A percentile compares a stretch with the other conserved stretches of the same genome.
These are phyloP conservation scores for Hygrophorus pudorinus DNA, from an alignment of 768 basidiomycete genomes.

Conservation along the genomic window DNA sequence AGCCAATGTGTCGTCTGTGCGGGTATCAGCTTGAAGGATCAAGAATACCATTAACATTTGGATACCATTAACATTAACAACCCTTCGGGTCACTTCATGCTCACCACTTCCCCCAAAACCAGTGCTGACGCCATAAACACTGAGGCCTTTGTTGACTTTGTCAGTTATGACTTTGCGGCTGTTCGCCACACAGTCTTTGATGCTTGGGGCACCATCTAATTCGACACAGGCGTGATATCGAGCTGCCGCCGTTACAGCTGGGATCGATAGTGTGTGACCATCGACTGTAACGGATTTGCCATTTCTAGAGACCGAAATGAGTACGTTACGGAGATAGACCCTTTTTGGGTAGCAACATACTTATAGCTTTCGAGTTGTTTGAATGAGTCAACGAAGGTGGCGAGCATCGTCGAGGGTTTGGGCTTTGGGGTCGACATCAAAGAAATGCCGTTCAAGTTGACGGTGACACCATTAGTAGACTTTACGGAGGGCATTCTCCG, in stretches of 20 bases:
- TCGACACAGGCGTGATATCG: constrained; percentile 45
- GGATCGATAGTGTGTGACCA: constrained; percentile 63
- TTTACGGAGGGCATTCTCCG: too few species aligned
- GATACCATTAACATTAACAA: neutral
- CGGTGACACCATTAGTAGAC: too few species aligned
- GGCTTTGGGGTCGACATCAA: neutral
- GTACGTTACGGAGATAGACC: neutral
- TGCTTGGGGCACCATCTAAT: constrained; percentile 37
- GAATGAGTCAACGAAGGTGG: constrained; percentile 21
- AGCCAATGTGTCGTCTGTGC: constrained; percentile 53
- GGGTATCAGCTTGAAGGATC: constrained; percentile 49
- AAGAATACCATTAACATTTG: constrained; percentile 3
- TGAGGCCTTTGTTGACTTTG: constrained; percentile 58
- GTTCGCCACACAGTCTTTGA: constrained; percentile 46
- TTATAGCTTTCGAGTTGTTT: constrained; percentile 56
- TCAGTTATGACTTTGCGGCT: constrained; percentile 54
- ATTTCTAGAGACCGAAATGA: constrained; percentile 27
- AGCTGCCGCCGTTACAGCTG: constrained; percentile 69
- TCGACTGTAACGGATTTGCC: constrained; percentile 57
- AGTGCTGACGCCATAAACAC: constrained; percentile 75
- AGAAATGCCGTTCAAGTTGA: neutral
- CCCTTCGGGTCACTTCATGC: too few species aligned
- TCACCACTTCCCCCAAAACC: constrained; percentile 74
- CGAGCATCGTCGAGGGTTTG: neutral
- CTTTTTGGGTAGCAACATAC: constrained; percentile 25